Evolutionary conservation across 2,329 filamentous ascomycete genomes (phyloP).

Genomic region (Fusarium siculi): DNA sequence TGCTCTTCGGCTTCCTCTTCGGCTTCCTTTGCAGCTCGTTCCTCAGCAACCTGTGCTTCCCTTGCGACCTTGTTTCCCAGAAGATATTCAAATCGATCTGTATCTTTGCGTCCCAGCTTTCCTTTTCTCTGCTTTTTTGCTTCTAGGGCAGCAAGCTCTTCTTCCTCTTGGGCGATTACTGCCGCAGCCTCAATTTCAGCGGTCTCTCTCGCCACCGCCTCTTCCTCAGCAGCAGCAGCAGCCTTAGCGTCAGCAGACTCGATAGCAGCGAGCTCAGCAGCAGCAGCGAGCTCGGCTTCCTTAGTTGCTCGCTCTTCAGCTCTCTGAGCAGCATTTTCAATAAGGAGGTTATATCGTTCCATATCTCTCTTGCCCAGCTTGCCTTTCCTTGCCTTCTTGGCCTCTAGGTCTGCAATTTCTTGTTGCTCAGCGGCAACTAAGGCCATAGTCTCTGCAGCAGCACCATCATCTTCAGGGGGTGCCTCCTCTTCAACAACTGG

Average conservation of each 20-base stretch:
- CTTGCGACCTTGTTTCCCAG: slow-evolving; percentile 31
- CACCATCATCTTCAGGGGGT: slow-evolving; percentile 28
- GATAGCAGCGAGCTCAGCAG: slow-evolving; percentile 23
- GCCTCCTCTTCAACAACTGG: slow-evolving; percentile 25
- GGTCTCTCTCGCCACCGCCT: slow-evolving; percentile 28
- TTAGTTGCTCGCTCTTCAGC: slow-evolving; percentile 46
- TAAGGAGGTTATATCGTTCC: slow-evolving; percentile 55
- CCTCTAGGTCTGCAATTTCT: slow-evolving; percentile 54
- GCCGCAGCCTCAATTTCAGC: slow-evolving; percentile 27
- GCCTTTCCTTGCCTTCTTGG: slow-evolving; percentile 62
- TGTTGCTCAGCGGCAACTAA: slow-evolving; percentile 47
- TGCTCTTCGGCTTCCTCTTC: slow-evolving; percentile 44
- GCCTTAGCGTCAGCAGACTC: slow-evolving; percentile 31
- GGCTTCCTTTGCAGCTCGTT: slow-evolving; percentile 45
- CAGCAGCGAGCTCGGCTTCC: slow-evolving; percentile 30
- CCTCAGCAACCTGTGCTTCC: slow-evolving; percentile 45
- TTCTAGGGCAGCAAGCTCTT: slow-evolving; percentile 33
- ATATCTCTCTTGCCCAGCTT: slow-evolving; percentile 58
- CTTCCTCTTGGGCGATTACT: slow-evolving; percentile 27
- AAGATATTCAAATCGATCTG: slow-evolving; percentile 29
- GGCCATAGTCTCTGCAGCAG: slow-evolving; percentile 27
- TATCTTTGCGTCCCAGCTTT: slow-evolving; percentile 38
- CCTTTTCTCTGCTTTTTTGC: slow-evolving; percentile 39
- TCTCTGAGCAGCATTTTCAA: slow-evolving; percentile 48
- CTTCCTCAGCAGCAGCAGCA: slow-evolving; percentile 27